phyloP scores from a whole-genome alignment of 805 yeast genomes.

The Candida yuanshanica region DNA sequence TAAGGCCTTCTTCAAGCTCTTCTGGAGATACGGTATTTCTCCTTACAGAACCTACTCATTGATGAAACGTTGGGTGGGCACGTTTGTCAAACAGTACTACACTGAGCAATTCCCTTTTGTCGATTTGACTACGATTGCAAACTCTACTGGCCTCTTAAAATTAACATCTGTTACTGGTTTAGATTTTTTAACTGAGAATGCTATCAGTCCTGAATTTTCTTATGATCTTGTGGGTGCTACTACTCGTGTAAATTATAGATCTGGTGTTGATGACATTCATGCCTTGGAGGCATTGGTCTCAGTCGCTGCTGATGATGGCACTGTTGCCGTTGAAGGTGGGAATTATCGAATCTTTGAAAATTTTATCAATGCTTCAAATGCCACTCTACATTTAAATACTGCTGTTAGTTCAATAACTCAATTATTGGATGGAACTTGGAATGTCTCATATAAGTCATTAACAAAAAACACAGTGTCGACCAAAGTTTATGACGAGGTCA shows the following conservation, averaged over 20 bases:
- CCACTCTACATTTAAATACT: constrained; percentile 26
- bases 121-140: constrained; percentile 7
- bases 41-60: constrained; percentile 20
- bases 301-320: constrained; percentile 30
- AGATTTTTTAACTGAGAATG: constrained; percentile 19
- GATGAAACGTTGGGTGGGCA: constrained; percentile 17
- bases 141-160: constrained; percentile 22
- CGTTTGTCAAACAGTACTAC: constrained; percentile 27
- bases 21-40: constrained; percentile 28
- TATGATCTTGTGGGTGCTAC: constrained; percentile 33
- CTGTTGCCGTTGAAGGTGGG: constrained; percentile 36
- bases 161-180: constrained; percentile 22
- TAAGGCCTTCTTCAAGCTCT: constrained; percentile 15
- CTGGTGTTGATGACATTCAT: constrained; percentile 36
- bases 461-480: neutral
- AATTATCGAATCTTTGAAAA: constrained; percentile 37
- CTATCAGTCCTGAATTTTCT: constrained; percentile 23
- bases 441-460: constrained; percentile 4
- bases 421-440: constrained; percentile 7
- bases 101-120: constrained; percentile 34
- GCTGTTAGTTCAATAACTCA: constrained; percentile 23
- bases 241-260: constrained; percentile 41
- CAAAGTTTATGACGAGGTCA: constrained; percentile 34
- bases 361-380: constrained; percentile 31
- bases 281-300: constrained; percentile 37